phyloP scores from a whole-genome alignment of 345 rosid species.

The Sonneratia caseolaris region DNA sequence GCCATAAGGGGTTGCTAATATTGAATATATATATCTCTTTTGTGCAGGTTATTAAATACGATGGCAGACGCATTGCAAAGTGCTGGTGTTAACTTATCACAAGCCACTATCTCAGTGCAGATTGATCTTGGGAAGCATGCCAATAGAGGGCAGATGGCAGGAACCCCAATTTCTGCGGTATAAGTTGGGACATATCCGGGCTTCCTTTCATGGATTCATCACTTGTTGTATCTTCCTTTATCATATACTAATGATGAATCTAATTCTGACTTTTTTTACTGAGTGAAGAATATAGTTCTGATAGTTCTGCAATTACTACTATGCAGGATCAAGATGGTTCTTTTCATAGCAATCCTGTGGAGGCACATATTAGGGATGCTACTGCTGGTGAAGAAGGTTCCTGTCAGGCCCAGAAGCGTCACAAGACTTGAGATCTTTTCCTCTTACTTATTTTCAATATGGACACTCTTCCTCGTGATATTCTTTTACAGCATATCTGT shows the following conservation, averaged over 20 bases:
- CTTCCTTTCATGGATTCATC: background rate
- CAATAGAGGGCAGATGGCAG: slow-evolving; percentile 31
- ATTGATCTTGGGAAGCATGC: slow-evolving; percentile 74
- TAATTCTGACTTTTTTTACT: background rate
- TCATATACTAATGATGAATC: background rate
- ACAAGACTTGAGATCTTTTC: slow-evolving; percentile 30
- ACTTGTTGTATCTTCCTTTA: background rate
- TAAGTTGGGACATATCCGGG: background rate
- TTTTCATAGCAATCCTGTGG: slow-evolving; percentile 21
- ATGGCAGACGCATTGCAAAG: slow-evolving; percentile 71
- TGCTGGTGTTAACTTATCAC: slow-evolving; percentile 77
- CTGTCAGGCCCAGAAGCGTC: slow-evolving; percentile 61
- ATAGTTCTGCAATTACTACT: slow-evolving; percentile 11
- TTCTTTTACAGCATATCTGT: background rate
- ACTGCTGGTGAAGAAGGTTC: slow-evolving; percentile 38
- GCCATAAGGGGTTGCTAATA: background rate
- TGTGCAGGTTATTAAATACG: slow-evolving; percentile 61
- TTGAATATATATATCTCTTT: background rate
- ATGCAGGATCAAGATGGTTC: slow-evolving; percentile 35
- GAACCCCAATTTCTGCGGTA: slow-evolving; percentile 44
- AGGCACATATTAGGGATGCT: slow-evolving; percentile 33
- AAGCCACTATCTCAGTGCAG: slow-evolving; percentile 78
- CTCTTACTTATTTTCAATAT: background rate
- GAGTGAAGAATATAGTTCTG: background rate
- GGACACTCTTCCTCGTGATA: background rate